phyloP scores from a whole-genome alignment of 495 filamentous ascomycete species.

The Sabuloglossum arenarium region DNA sequence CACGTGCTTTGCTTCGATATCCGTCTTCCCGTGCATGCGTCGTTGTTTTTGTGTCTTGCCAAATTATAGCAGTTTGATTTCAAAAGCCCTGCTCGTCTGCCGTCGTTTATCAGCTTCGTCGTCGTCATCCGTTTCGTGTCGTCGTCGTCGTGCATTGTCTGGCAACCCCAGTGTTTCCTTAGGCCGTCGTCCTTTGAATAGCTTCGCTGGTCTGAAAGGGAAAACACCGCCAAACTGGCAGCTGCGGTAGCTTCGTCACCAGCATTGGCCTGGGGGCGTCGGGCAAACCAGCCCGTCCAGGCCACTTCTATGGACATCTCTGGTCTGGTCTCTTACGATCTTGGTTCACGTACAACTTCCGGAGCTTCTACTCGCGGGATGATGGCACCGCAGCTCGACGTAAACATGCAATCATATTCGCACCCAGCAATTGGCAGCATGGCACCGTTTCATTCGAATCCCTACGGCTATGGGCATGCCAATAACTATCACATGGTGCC shows the following conservation, averaged over 20 bases:
- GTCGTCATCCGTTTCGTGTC: background rate
- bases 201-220: background rate
- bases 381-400: constrained; percentile 3
- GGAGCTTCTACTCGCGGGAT: background rate
- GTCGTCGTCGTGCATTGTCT: background rate
- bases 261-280: constrained; percentile 5
- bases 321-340: background rate
- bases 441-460: background rate
- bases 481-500: background rate
- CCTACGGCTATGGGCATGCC: constrained; percentile 2
- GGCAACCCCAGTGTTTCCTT: background rate
- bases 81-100: background rate
- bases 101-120: background rate
- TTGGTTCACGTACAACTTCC: background rate
- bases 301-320: constrained; percentile 3
- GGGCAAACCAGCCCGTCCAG: background rate
- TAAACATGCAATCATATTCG: constrained; percentile 2
- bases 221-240: constrained; percentile 5
- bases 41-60: background rate
- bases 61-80: background rate
- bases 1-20: background rate
- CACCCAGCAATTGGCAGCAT: constrained; percentile 3
- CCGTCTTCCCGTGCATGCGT: background rate
- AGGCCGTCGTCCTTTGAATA: background rate
- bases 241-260: constrained; percentile 4